Evolutionary conservation across 2,329 filamentous ascomycete species (phyloP).

Genomic region (Graphium sp.): DNA sequence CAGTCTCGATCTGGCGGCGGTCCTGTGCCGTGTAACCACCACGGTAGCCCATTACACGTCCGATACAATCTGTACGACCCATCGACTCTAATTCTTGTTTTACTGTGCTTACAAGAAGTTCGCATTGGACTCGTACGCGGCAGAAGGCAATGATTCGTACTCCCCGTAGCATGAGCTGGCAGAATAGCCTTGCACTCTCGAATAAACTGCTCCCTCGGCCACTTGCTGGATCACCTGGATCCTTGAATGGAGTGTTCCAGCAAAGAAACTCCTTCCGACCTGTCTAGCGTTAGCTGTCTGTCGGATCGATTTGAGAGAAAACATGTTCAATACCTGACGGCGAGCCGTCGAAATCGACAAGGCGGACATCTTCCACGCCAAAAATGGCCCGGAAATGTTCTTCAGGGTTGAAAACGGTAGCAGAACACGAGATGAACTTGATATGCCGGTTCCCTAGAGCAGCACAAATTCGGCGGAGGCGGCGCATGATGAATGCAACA

Average conservation of each 20-base stretch:
- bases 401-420: slow-evolving; percentile 83
- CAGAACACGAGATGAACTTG: slow-evolving; percentile 89
- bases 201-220: slow-evolving; percentile 69
- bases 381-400: slow-evolving; percentile 93
- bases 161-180: slow-evolving; percentile 72
- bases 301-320: not conserved
- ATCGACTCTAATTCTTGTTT: slow-evolving; percentile 59
- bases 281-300: not conserved
- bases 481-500: slow-evolving; percentile 85
- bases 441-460: slow-evolving; percentile 74
- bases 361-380: slow-evolving; percentile 60
- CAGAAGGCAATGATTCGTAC: slow-evolving; percentile 91
- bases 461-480: slow-evolving; percentile 73
- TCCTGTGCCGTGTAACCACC: slow-evolving; percentile 92
- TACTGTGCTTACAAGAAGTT: slow-evolving; percentile 65
- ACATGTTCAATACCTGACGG: slow-evolving; percentile 38
- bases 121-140: slow-evolving; percentile 72
- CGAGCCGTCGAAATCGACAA: slow-evolving; percentile 85
- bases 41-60: slow-evolving; percentile 84
- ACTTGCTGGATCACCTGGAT: slow-evolving; percentile 71
- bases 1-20: slow-evolving; percentile 69
- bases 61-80: slow-evolving; percentile 57
- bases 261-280: slow-evolving; percentile 90
- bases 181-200: slow-evolving; percentile 83
- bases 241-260: slow-evolving; percentile 94